Evolutionary conservation across 2,329 filamentous ascomycete species (phyloP).

Genomic region (Fusarium sp.): DNA sequence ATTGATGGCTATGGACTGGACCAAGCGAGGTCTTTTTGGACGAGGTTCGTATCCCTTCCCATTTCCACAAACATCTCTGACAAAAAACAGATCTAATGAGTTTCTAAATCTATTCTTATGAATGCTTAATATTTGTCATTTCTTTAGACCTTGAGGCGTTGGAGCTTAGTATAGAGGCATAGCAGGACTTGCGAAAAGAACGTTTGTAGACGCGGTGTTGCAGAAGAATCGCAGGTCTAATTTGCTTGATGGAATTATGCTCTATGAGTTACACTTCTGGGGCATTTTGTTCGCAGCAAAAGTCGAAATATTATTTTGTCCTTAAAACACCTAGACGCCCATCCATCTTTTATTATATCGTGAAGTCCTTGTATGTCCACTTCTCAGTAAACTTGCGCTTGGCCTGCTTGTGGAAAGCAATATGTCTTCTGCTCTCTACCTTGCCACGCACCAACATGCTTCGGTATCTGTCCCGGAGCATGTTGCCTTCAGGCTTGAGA

Average conservation of each 20-base stretch:
- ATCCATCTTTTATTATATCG: conserved; percentile 40
- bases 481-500: conserved; percentile 93
- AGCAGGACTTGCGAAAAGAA: conserved; percentile 4
- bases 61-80: conserved; percentile 6
- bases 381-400: conserved; percentile 90
- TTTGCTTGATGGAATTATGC: not conserved
- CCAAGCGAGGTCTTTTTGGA: conserved; percentile 94
- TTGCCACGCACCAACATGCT: conserved; percentile 90
- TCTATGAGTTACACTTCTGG: not conserved
- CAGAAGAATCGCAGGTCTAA: not conserved
- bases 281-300: conserved; percentile 10
- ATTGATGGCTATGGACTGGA: conserved; percentile 97
- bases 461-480: conserved; percentile 90
- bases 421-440: conserved; percentile 81
- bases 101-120: conserved; percentile 49
- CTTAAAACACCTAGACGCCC: conserved; percentile 23
- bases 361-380: conserved; percentile 96
- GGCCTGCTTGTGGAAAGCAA: conserved; percentile 83
- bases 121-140: not conserved
- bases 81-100: conserved; percentile 59
- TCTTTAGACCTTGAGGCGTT: conserved; percentile 21
- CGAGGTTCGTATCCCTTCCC: conserved; percentile 72
- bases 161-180: conserved; percentile 1
- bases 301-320: conserved; percentile 32
- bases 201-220: not conserved